Conservation (phyloP, 371 early-diverging fungal genomes). For the Apophysomyces variabilis region DNA sequence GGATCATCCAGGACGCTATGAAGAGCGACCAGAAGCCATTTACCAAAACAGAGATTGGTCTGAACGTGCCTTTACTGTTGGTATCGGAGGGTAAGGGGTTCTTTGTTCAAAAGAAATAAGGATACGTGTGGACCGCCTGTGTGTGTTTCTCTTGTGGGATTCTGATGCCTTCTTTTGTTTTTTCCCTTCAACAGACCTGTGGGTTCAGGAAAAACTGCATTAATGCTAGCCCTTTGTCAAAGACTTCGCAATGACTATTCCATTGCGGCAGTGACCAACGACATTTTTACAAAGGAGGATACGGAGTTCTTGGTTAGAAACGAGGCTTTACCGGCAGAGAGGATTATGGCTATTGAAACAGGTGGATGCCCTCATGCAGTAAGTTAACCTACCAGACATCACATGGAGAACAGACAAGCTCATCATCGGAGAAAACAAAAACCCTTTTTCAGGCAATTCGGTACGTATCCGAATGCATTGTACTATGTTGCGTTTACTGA, state of each 20-base stretch:
- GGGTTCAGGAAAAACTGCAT: conserved; percentile 94
- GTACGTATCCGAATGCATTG: conserved; percentile 24
- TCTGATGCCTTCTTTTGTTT: too few relatives aligned
- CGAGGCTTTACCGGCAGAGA: conserved; percentile 84
- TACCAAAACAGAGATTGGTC: conserved; percentile 82
- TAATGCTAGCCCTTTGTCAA: conserved; percentile 90
- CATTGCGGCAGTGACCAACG: conserved; percentile 87
- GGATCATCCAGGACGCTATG: conserved; percentile 85
- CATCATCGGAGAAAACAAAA: not conserved
- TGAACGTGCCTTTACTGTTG: conserved; percentile 93
- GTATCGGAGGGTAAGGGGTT: conserved; percentile 82
- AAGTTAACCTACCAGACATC: conserved; percentile 14
- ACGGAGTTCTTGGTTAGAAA: conserved; percentile 91
- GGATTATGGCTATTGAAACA: conserved; percentile 92
- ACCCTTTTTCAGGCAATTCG: conserved; percentile 45
- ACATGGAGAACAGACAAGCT: too few relatives aligned
- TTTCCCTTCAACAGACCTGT: conserved; percentile 70
- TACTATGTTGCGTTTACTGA: not conserved
- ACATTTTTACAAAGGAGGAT: conserved; percentile 90
- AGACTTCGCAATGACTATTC: conserved; percentile 77
- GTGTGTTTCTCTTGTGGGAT: conserved; percentile 5
- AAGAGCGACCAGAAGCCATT: conserved; percentile 75
- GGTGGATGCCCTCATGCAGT: conserved; percentile 96
- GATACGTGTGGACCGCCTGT: conserved; percentile 13
- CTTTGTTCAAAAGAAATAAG: too few relatives aligned